A percentile compares a stretch with the other conserved stretches of the same genome.
Evolutionary conservation across 768 basidiomycete species (phyloP).

Genomic region (Tubosaeta brunneosetosa): DNA sequence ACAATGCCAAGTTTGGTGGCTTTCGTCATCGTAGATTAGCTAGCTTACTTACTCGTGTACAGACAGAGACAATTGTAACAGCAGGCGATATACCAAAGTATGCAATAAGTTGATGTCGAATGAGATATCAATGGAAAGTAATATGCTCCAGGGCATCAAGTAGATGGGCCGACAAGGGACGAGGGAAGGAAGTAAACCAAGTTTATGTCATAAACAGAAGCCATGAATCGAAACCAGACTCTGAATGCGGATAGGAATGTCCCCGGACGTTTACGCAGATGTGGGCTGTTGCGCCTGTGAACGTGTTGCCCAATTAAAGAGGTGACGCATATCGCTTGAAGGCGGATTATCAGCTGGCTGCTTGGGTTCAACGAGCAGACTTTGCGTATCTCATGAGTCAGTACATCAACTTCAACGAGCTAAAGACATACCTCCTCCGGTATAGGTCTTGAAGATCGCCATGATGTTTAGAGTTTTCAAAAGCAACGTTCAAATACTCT

Average conservation of each 20-base stretch:
- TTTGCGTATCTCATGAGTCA: slow-evolving; percentile 23
- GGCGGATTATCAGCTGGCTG: slow-evolving; percentile 70
- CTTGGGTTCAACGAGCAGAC: slow-evolving; percentile 79
- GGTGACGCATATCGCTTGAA: slow-evolving; percentile 65
- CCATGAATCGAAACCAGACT: slow-evolving; percentile 2
- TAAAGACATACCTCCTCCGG: slow-evolving; percentile 62
- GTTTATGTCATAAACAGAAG: slow-evolving; percentile 28
- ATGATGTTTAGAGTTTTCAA: slow-evolving; percentile 69
- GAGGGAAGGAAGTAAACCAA: slow-evolving; percentile 19
- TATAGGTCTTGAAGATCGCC: slow-evolving; percentile 86
- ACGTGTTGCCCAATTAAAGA: slow-evolving; percentile 75
- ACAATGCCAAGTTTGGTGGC: not conserved
- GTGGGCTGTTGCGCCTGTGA: slow-evolving; percentile 41
- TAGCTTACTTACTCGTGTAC: slow-evolving; percentile 25
- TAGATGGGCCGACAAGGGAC: slow-evolving; percentile 23
- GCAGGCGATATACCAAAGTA: slow-evolving; percentile 28
- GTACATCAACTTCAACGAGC: not conserved
- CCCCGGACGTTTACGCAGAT: slow-evolving; percentile 26
- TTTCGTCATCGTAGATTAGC: slow-evolving; percentile 6
- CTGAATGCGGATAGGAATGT: slow-evolving; percentile 16
- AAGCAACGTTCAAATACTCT: slow-evolving; percentile 65
- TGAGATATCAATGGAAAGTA: slow-evolving; percentile 21
- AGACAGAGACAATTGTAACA: slow-evolving; percentile 26
- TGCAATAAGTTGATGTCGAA: slow-evolving; percentile 23
- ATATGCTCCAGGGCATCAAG: slow-evolving; percentile 21